Evolutionary conservation across 345 rosid species (phyloP).

Genomic region (Pugionium cornutum): DNA sequence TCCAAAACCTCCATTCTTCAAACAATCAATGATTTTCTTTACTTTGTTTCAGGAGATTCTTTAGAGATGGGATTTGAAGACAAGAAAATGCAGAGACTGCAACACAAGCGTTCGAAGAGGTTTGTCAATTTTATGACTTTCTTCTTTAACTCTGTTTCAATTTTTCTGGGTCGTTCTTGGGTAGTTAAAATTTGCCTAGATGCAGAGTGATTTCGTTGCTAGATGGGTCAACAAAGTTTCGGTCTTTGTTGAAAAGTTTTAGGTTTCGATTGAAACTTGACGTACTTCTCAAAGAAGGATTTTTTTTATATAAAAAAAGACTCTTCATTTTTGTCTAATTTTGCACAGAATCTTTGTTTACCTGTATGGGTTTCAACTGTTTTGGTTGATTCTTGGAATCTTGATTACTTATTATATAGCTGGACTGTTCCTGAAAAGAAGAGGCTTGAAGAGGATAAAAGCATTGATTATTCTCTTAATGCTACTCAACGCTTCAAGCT

Average conservation of each 20-base stretch:
- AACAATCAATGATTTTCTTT: not conserved
- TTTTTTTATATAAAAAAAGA: too few relatives aligned
- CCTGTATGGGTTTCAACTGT: conserved; percentile 23
- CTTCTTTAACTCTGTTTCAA: conserved; percentile 14
- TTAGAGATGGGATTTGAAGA: conserved; percentile 57
- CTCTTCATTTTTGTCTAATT: not conserved
- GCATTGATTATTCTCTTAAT: conserved; percentile 42
- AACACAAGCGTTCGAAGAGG: conserved; percentile 94
- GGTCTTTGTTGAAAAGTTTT: conserved; percentile 19
- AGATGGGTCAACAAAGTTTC: conserved; percentile 32
- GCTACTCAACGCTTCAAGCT: conserved; percentile 58
- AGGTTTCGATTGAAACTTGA: too few relatives aligned
- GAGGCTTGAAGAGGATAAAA: conserved; percentile 49
- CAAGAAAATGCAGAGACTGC: conserved; percentile 47
- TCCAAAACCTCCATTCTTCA: not conserved
- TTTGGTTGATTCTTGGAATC: conserved; percentile 32
- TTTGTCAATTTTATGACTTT: conserved; percentile 39
- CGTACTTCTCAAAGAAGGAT: too few relatives aligned
- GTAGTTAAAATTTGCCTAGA: not conserved
- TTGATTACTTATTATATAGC: conserved; percentile 36
- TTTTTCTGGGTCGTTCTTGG: conserved; percentile 2
- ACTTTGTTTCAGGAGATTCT: conserved; percentile 22
- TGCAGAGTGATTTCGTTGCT: conserved; percentile 15
- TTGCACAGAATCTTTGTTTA: conserved; percentile 32
- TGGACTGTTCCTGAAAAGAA: conserved; percentile 77